Conservation (phyloP, 2,329 filamentous ascomycete genomes). For the Metarhizium anisopliae region DNA sequence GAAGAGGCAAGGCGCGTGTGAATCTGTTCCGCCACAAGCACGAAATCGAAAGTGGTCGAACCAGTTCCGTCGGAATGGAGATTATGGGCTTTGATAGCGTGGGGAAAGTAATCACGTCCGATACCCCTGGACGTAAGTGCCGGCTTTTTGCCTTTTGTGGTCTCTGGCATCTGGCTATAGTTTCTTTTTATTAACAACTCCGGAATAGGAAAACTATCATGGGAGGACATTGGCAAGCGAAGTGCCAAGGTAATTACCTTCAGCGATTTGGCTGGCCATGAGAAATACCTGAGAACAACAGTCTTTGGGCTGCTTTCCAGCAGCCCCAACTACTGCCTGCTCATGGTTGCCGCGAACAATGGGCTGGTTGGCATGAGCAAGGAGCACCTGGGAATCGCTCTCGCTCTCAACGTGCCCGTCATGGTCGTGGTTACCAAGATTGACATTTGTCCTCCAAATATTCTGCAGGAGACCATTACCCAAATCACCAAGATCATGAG, state of each 20-base stretch:
- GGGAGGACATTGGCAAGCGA: slow-evolving; percentile 94
- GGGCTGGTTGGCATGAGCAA: slow-evolving; percentile 96
- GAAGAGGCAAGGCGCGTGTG: slow-evolving; percentile 83
- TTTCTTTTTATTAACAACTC: background rate
- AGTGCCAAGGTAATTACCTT: slow-evolving; percentile 96
- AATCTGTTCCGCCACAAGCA: slow-evolving; percentile 98
- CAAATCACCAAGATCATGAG: slow-evolving; percentile 91
- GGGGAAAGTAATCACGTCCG: slow-evolving; percentile 74
- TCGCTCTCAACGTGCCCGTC: slow-evolving; percentile 91
- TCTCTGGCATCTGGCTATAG: background rate
- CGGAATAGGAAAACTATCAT: slow-evolving; percentile 57
- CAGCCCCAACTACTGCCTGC: slow-evolving; percentile 91
- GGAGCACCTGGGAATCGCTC: slow-evolving; percentile 90
- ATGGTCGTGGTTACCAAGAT: slow-evolving; percentile 99
- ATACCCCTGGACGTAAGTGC: slow-evolving; percentile 67
- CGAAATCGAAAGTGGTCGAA: slow-evolving; percentile 90
- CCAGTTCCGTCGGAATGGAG: slow-evolving; percentile 96
- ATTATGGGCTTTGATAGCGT: slow-evolving; percentile 94
- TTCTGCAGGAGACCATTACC: slow-evolving; percentile 84
- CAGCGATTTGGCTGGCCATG: slow-evolving; percentile 90
- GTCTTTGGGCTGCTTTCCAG: slow-evolving; percentile 92
- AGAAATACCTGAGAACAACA: slow-evolving; percentile 88
- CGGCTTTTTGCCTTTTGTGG: background rate
- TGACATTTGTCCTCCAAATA: slow-evolving; percentile 93
- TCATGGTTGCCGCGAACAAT: slow-evolving; percentile 98